phyloP scores from a whole-genome alignment of 2,329 filamentous ascomycete species.

The Tolypocladium pustulatum region DNA sequence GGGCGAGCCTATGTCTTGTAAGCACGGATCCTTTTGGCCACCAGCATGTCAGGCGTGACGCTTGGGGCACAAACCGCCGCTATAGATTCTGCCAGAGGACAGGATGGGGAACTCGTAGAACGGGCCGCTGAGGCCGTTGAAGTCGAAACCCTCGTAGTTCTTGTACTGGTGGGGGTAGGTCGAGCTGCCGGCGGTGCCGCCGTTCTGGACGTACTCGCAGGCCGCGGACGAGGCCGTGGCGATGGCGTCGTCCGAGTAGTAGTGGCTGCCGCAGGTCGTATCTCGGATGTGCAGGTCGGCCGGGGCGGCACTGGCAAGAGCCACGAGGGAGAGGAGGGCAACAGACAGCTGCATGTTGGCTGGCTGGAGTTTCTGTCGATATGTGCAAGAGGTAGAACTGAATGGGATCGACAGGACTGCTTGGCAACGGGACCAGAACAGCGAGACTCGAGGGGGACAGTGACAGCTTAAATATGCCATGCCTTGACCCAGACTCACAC shows the following conservation, averaged over 20 bases:
- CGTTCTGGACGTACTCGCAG: constrained; percentile 12
- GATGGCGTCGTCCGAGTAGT: constrained; percentile 17
- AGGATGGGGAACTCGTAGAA: constrained; percentile 29
- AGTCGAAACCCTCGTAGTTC: constrained; percentile 27
- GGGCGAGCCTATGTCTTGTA: constrained; percentile 26
- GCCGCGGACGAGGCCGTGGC: constrained; percentile 16
- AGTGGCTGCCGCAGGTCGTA: constrained; percentile 18
- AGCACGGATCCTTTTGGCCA: neutral
- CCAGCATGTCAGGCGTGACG: no score
- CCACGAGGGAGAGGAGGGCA: constrained; percentile 15
- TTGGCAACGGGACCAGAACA: neutral
- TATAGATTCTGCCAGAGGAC: constrained; percentile 19
- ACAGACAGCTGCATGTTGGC: constrained; percentile 15
- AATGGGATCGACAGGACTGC: neutral
- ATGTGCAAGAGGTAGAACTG: neutral
- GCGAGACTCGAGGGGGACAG: neutral
- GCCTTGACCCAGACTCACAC: neutral
- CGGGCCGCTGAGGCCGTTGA: constrained; percentile 18
- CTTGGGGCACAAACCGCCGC: constrained; percentile 20
- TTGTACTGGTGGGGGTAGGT: constrained; percentile 28
- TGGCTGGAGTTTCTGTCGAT: constrained; percentile 1
- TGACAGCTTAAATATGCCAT: neutral
- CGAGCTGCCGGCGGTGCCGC: constrained; percentile 15
- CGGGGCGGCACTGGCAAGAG: constrained; percentile 16
- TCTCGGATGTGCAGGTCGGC: constrained; percentile 11